Percentiles rank a stretch among this genome's conserved stretches.
These are phyloP conservation scores for Mortierella sp. DNA, from an alignment of 371 early-diverging fungal genomes.

Conservation along the genomic window DNA sequence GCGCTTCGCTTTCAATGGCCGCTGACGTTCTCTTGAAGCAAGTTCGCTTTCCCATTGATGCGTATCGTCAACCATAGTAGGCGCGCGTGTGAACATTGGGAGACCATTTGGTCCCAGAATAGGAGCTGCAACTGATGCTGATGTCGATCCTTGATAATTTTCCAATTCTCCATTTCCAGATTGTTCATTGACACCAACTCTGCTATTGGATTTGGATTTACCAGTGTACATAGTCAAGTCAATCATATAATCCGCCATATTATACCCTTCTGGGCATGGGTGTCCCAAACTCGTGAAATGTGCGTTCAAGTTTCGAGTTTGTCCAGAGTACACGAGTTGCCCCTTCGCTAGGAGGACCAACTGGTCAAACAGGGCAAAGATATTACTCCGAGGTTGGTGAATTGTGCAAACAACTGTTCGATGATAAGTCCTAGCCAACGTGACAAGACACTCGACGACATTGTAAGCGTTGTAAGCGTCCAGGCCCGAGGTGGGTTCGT, in stretches of 20 bases:
- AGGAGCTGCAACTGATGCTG: neutral
- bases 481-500: conserved; percentile 94
- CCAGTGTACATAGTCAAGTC: conserved; percentile 56
- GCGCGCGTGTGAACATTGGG: conserved; percentile 12
- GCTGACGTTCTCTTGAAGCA: conserved; percentile 17
- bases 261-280: conserved; percentile 70
- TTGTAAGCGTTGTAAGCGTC: conserved; percentile 84
- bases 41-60: conserved; percentile 33
- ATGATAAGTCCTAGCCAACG: conserved; percentile 59
- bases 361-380: conserved; percentile 66
- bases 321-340: conserved; percentile 60
- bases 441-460: conserved; percentile 68
- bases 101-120: neutral
- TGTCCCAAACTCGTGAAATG: conserved; percentile 58
- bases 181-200: neutral
- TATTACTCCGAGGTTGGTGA: conserved; percentile 70
- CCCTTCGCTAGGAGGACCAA: conserved; percentile 65
- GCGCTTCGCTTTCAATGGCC: conserved; percentile 5
- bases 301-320: conserved; percentile 48
- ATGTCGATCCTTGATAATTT: neutral
- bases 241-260: conserved; percentile 74
- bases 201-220: neutral
- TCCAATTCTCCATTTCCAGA: neutral
- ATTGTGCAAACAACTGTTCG: conserved; percentile 60
- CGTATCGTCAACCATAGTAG: conserved; percentile 24